Evolutionary conservation across 352 stramenopile species (phyloP).

Genomic region (Phytophthora niederhauseri): DNA sequence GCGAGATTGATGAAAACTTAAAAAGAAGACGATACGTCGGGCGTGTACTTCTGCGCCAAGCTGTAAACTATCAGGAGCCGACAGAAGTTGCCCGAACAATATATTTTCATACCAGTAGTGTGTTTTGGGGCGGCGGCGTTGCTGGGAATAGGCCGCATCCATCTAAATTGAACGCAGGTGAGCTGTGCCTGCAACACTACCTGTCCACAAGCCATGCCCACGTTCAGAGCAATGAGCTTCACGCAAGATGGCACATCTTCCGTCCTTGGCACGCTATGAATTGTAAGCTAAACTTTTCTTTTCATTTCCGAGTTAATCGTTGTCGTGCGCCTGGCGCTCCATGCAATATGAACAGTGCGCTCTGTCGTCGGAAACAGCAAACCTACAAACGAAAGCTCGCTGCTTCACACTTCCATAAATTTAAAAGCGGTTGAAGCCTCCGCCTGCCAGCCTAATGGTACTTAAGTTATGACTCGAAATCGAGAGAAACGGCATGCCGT

Average conservation of each 20-base stretch:
- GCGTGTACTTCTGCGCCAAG: slow-evolving; percentile 24
- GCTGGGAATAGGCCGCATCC: no score
- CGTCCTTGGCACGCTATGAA: no score
- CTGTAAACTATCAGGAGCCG: slow-evolving; percentile 33
- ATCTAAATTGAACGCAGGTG: no score
- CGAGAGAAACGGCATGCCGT: slow-evolving; percentile 18
- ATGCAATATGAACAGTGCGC: no score
- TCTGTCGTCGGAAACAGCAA: background rate
- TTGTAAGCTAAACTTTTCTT: no score
- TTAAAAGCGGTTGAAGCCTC: slow-evolving; percentile 4
- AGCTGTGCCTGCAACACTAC: no score
- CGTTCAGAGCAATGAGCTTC: no score
- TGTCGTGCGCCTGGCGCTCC: no score
- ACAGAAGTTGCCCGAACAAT: slow-evolving; percentile 32
- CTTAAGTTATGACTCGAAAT: slow-evolving; percentile 40
- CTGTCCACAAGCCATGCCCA: no score
- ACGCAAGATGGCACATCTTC: no score
- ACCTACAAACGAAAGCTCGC: background rate
- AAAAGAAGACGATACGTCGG: slow-evolving; percentile 16
- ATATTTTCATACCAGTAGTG: slow-evolving; percentile 12
- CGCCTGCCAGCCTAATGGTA: slow-evolving; percentile 3
- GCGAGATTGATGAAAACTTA: slow-evolving; percentile 12
- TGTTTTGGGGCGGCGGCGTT: no score
- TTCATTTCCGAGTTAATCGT: no score
- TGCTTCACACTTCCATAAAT: background rate